Base-by-base conservation (phyloP, 2,329 filamentous ascomycete genomes). In the Albifimbria verrucaria region DNA sequence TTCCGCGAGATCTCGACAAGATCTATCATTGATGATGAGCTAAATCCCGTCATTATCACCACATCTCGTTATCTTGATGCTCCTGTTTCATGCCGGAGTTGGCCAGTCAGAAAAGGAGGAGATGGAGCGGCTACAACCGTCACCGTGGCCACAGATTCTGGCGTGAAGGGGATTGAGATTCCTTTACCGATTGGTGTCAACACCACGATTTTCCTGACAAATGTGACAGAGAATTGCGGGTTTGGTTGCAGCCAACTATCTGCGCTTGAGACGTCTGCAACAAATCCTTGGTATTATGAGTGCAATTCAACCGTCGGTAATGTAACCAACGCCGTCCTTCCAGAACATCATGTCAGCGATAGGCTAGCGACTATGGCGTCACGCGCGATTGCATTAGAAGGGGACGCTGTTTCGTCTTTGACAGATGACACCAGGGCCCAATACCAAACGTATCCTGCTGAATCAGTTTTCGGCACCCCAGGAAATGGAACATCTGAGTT, bases 1-100 rank as follows among this genome's bases (percentile, higher is more conserved):
- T 78, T 77, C 49, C 65, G 68, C 28, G 74, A 77, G 43, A 55
- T 52, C 3, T 28, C 57, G 0, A n/a, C 48, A 4, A 7, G 25
- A 23, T 43, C 48, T 11, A 26, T 50, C 9, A 43, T 42, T 3
- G n/a, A 43, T 36, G n/a, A n/a, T n/a, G 7, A 15, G 7, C 11
- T 20, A 18, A 43, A 21, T 23, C 48, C 48, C 2, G 22, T 50
- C n/a, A 32, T 55, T 2, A 58, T 59, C 7, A 57, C 51, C 45
- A 63, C 61, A 3, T 53, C 54, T 3, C 48, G 61, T 1, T 61
- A 42, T 11, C 41, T 63, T 2, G 49, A 60, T 6, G 51, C 24
- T 3, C 53, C 47, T 2, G 49, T 57, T 9, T 24, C 25, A 12
- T 63, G 61, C 25, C 47, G 23, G 3, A 62, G 58, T 26, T 63